Evolutionary conservation across 2,329 filamentous ascomycete genomes (phyloP).

Genomic region (Ilyonectria sp.): DNA sequence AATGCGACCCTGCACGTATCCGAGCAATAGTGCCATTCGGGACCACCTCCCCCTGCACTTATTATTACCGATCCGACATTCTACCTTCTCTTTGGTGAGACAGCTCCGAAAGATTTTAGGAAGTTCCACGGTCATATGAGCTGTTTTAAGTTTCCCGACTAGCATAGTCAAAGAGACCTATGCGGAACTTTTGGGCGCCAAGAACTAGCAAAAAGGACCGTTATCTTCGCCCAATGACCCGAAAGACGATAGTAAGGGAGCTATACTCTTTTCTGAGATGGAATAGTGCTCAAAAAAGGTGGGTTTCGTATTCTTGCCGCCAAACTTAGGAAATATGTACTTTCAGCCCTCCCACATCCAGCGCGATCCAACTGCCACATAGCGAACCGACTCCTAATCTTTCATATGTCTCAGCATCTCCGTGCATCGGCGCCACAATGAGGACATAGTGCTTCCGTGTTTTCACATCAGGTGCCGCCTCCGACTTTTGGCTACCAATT

Average conservation of each 20-base stretch:
- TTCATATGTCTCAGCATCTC: background rate
- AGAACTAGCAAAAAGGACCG: background rate
- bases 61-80: background rate
- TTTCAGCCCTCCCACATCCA: background rate
- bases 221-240: background rate
- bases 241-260: background rate
- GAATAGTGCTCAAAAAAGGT: background rate
- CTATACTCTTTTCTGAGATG: background rate
- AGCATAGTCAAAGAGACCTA: background rate
- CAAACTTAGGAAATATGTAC: slow-evolving; percentile 14
- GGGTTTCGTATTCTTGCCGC: background rate
- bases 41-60: background rate
- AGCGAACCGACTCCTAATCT: slow-evolving; percentile 29
- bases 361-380: slow-evolving; percentile 18
- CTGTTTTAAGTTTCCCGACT: background rate
- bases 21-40: background rate
- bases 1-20: background rate
- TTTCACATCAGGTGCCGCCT: background rate
- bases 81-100: background rate
- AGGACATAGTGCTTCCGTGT: slow-evolving; percentile 11
- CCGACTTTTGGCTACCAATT: slow-evolving; percentile 25
- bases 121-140: background rate
- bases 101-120: background rate
- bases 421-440: background rate
- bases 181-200: background rate